Evolutionary conservation across 2,329 filamentous ascomycete genomes (phyloP), one percentile per base, ranked within the genome.

Genomic region (Metarhizium robertsii): DNA sequence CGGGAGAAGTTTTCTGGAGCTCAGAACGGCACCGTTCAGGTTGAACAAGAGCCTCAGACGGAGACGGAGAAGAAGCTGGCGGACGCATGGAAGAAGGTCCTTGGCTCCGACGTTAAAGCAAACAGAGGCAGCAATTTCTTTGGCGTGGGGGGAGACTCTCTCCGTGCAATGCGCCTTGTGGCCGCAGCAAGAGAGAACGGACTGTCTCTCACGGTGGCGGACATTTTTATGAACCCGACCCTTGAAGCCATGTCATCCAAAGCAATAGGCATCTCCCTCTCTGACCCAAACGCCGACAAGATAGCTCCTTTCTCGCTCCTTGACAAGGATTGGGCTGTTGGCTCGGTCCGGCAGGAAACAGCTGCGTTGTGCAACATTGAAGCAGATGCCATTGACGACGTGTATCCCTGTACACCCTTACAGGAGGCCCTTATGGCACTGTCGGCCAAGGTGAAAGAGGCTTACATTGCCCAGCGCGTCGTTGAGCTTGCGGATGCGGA

Each of bases 381-480:
- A 3, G 51, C 55, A 5, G 36, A 52, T 6, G 47, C 51, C 10
- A 52, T 64, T 11, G 50, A 60, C 16, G 62, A 64, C 48, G 54
- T 62, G 10, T 57, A 60, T n/a, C 62, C 61, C 2, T 63, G 61
- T 45, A 61, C 62, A 11, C 57, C 62, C 1, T 53, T 64, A 11
- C 62, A 64, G 48, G 57, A 62, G 20, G 59, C 58, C 7, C 54
- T 62, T 25, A 50, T 63, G 30, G 57, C 61, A 0, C 64, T 82
- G 6, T 78, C 79, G 2, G 71, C 73, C 56, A 79, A 78, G 61
- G 69, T 75, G 29, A 70, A 71, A 38, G 78, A 78, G 46, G 74
- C 76, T 0, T 83, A 82, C 45, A 72, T 83, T 2, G 77, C 76
- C 2, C 77, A 77, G 59, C 69, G 75, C 43, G 74, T 79, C 1